Evolutionary conservation across 805 yeast genomes (phyloP), one percentile per base, ranked within the genome.

Genomic region (Teunomyces funiuensis): DNA sequence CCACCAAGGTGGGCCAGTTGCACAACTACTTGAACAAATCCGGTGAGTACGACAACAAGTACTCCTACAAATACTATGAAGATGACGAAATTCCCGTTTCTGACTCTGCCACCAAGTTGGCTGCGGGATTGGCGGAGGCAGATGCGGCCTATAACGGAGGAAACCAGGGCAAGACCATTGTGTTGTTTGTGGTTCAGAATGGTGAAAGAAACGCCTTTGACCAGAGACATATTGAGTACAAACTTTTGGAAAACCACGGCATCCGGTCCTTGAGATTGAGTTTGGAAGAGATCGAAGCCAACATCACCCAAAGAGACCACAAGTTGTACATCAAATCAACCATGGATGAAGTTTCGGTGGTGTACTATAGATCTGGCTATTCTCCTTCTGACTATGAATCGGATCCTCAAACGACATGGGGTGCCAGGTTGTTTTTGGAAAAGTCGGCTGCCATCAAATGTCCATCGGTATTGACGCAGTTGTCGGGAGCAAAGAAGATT

Each of bases 401-500:
- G 27, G 45, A 62, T 38, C 66, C 69, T 2, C 82, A 79, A 16
- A 62, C 59, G 17, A 80, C 87, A 26, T 93, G 99, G 99, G 76
- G 74, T 10, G 83, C 86, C 8, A 76, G 99, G 55, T 68, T 79
- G 18, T 55, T 68, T 16, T 69, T 93, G 41, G 99, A 93, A 58
- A 71, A 77, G 6, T 76, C 90, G 8, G 60, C 71, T 39, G 95
- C 98, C 1, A 83, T 93, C 46, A 90, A 93, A 61, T 91, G 96
- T 47, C 99, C 99, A 2, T 82, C 93, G 3, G 67, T 91, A 22
- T 66, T 88, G 45, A 88, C 95, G 2, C 99, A 93, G 63, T 71
- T 93, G 43, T 79, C 96, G 16, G 99, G 99, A 1, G 82, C 96
- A 14, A 93, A 93, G 57, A 93, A 93, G 62, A 76, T 93, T 39